These are phyloP conservation scores for Lentinula sp. DNA, from an alignment of 768 basidiomycete species.

Conservation along the genomic window DNA sequence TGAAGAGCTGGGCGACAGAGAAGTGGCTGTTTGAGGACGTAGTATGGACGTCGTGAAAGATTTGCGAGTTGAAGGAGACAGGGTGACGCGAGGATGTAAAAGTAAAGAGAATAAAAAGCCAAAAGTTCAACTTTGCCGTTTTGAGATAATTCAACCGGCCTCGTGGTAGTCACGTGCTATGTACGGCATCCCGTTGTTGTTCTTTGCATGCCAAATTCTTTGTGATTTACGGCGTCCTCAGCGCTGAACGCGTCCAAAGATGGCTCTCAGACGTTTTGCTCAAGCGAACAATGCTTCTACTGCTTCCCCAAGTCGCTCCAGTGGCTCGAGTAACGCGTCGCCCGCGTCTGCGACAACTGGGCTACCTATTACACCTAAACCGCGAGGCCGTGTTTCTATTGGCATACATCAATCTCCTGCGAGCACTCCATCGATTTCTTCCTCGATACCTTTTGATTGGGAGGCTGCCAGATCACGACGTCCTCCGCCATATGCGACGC, in stretches of 20 bases:
- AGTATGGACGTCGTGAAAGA: slow-evolving; percentile 58
- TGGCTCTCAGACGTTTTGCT: slow-evolving; percentile 5
- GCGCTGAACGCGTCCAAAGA: not conserved
- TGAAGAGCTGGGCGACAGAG: slow-evolving; percentile 70
- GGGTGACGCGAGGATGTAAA: slow-evolving; percentile 13
- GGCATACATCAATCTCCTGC: slow-evolving; percentile 55
- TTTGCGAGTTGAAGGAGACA: slow-evolving; percentile 7
- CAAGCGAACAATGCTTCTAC: slow-evolving; percentile 11
- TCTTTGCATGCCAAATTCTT: not conserved
- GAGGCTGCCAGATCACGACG: slow-evolving; percentile 67
- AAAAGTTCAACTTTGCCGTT: slow-evolving; percentile 26
- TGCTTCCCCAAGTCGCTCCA: slow-evolving; percentile 29
- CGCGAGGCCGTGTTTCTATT: slow-evolving; percentile 35
- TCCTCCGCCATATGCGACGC: slow-evolving; percentile 70
- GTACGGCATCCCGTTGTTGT: not conserved
- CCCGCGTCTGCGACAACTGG: slow-evolving; percentile 11
- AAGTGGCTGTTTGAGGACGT: slow-evolving; percentile 51
- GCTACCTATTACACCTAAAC: slow-evolving; percentile 25
- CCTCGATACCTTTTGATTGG: slow-evolving; percentile 82
- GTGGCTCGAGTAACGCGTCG: slow-evolving; percentile 7
- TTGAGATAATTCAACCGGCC: slow-evolving; percentile 39
- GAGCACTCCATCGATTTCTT: slow-evolving; percentile 67
- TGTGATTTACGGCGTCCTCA: not conserved
- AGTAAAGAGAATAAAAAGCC: slow-evolving; percentile 14
- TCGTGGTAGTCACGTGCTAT: slow-evolving; percentile 19